Conservation (phyloP, 202 grass and related monocot genomes). For the Panicum hallii region DNA sequence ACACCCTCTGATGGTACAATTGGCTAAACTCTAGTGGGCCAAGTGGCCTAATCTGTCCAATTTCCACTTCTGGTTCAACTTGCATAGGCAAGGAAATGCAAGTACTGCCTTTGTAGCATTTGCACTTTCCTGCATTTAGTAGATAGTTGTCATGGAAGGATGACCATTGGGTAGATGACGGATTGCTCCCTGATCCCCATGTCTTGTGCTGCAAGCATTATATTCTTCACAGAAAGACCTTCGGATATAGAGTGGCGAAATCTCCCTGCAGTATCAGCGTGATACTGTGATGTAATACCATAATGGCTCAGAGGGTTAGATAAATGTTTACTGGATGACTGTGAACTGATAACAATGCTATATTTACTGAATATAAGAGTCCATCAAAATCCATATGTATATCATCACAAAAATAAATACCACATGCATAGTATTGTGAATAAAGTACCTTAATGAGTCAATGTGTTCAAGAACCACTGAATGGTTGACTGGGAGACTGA, state of each 20-base stretch:
- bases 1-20: not conserved
- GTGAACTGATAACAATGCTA: not conserved
- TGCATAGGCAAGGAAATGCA: not conserved
- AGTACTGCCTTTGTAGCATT: not conserved
- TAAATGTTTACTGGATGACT: slow-evolving; percentile 5
- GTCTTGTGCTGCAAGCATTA: not conserved
- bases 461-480: not conserved
- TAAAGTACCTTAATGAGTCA: not conserved
- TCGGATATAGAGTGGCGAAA: slow-evolving; percentile 15
- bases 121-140: not conserved
- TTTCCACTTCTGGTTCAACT: not conserved
- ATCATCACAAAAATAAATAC: not conserved
- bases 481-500: not conserved
- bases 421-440: not conserved
- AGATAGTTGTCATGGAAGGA: slow-evolving; percentile 7
- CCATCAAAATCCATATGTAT: slow-evolving; percentile 7
- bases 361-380: not conserved
- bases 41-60: not conserved
- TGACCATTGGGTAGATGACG: not conserved
- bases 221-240: slow-evolving; percentile 13
- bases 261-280: not conserved
- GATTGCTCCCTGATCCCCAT: not conserved
- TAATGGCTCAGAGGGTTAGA: not conserved
- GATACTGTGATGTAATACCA: not conserved
- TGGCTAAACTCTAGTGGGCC: not conserved